These are phyloP conservation scores for Hordeum vulgare DNA, from an alignment of 176 grass and related monocot species.

Conservation along the genomic window DNA sequence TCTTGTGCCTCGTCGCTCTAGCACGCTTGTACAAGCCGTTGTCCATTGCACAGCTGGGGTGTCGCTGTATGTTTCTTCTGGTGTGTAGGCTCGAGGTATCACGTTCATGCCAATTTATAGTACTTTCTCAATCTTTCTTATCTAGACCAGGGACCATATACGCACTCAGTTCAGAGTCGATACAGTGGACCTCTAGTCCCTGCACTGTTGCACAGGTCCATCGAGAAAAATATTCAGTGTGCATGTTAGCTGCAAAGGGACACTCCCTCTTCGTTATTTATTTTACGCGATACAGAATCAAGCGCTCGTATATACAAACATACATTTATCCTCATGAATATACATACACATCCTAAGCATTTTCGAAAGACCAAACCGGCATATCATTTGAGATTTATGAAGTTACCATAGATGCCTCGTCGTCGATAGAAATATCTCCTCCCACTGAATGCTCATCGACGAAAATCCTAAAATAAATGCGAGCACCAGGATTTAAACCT, in stretches of 20 bases:
- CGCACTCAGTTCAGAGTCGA: neutral
- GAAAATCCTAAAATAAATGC: too few relatives aligned
- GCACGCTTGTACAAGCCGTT: conserved; percentile 18
- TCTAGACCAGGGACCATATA: neutral
- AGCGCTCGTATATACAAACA: too few relatives aligned
- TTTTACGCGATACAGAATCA: too few relatives aligned
- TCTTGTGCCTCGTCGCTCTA: conserved; percentile 28
- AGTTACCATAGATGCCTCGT: too few relatives aligned
- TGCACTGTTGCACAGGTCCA: neutral
- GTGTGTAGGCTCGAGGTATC: conserved; percentile 1
- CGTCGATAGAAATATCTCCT: too few relatives aligned
- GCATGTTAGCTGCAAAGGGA: neutral
- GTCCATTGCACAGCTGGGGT: conserved; percentile 14
- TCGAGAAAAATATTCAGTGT: neutral
- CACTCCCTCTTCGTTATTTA: too few relatives aligned
- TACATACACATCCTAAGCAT: too few relatives aligned
- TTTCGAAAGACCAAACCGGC: too few relatives aligned
- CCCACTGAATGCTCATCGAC: too few relatives aligned
- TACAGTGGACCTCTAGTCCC: neutral
- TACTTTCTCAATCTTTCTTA: neutral
- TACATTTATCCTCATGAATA: too few relatives aligned
- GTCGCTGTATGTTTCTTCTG: neutral
- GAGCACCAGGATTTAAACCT: too few relatives aligned
- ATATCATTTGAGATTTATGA: too few relatives aligned
- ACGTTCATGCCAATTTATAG: conserved; percentile 25